Percentiles rank a stretch among this genome's conserved stretches.
phyloP scores from a whole-genome alignment of 1,284 basidiomycete species.

The Cronartium quercuum region DNA sequence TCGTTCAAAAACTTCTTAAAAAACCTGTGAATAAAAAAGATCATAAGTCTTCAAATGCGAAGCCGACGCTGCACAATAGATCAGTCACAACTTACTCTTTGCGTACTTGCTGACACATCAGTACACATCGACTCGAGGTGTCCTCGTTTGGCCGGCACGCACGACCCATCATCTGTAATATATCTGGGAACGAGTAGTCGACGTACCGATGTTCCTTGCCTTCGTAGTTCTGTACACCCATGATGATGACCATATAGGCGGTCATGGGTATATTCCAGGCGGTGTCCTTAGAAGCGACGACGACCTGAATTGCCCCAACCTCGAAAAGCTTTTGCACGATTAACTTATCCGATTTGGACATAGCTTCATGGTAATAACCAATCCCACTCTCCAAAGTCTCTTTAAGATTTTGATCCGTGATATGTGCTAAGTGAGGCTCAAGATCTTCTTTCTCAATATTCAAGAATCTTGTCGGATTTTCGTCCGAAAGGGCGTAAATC shows the following conservation, averaged over 20 bases:
- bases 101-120: constrained; percentile 94
- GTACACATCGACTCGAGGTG: constrained; percentile 77
- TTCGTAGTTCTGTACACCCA: constrained; percentile 95
- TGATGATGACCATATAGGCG: constrained; percentile 95
- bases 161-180: constrained; percentile 97
- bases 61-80: background rate
- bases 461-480: constrained; percentile 76
- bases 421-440: constrained; percentile 77
- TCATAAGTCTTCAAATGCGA: background rate
- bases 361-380: constrained; percentile 91
- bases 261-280: constrained; percentile 91
- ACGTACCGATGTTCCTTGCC: constrained; percentile 80
- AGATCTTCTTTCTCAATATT: constrained; percentile 79
- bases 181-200: constrained; percentile 95
- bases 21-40: constrained; percentile 17
- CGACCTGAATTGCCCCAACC: constrained; percentile 86
- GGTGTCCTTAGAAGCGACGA: constrained; percentile 92
- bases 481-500: constrained; percentile 80
- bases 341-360: constrained; percentile 81
- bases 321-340: constrained; percentile 91
- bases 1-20: constrained; percentile 98
- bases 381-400: constrained; percentile 85
- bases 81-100: constrained; percentile 36
- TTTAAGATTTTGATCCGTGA: constrained; percentile 69
- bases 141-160: constrained; percentile 84